These are phyloP conservation scores for Coemansia umbellata DNA, from an alignment of 192 early-diverging fungal genomes.

Conservation along the genomic window DNA sequence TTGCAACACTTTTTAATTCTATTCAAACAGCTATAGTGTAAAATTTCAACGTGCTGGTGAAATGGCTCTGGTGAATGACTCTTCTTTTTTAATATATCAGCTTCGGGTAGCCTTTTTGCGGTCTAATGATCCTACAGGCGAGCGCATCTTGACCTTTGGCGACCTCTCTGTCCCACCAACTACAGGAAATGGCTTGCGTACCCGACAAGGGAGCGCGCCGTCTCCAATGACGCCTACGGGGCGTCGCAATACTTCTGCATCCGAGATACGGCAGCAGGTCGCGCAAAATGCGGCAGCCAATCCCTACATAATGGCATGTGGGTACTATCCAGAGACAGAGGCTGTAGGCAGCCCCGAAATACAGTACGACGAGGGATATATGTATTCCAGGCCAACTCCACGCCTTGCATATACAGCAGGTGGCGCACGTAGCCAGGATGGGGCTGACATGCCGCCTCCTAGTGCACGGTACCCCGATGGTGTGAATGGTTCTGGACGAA, in stretches of 20 bases:
- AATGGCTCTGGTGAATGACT: slow-evolving; percentile 71
- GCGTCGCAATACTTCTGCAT: slow-evolving; percentile 45
- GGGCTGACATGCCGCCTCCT: slow-evolving; percentile 5
- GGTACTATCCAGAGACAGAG: slow-evolving; percentile 45
- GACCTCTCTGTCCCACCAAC: slow-evolving; percentile 30
- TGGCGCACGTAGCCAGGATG: slow-evolving; percentile 1
- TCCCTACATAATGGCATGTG: slow-evolving; percentile 46
- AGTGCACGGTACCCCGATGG: slow-evolving; percentile 22
- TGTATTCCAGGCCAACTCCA: slow-evolving; percentile 18
- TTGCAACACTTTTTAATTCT: too few relatives aligned
- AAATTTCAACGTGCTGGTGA: too few relatives aligned
- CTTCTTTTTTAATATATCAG: slow-evolving; percentile 70
- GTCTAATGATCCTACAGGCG: slow-evolving; percentile 66
- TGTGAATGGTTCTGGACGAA: slow-evolving; percentile 4
- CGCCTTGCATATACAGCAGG: slow-evolving; percentile 11
- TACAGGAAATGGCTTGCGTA: background rate
- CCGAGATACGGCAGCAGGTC: slow-evolving; percentile 40
- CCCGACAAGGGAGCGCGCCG: slow-evolving; percentile 22
- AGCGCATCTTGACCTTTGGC: slow-evolving; percentile 68
- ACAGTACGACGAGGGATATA: slow-evolving; percentile 22
- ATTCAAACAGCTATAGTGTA: background rate
- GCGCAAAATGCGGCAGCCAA: slow-evolving; percentile 41
- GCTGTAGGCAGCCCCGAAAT: slow-evolving; percentile 35
- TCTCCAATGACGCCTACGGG: slow-evolving; percentile 17
- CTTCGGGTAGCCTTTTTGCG: slow-evolving; percentile 71